phyloP scores from a whole-genome alignment of 306 rosid species.

The Citrullus mucosospermus region DNA sequence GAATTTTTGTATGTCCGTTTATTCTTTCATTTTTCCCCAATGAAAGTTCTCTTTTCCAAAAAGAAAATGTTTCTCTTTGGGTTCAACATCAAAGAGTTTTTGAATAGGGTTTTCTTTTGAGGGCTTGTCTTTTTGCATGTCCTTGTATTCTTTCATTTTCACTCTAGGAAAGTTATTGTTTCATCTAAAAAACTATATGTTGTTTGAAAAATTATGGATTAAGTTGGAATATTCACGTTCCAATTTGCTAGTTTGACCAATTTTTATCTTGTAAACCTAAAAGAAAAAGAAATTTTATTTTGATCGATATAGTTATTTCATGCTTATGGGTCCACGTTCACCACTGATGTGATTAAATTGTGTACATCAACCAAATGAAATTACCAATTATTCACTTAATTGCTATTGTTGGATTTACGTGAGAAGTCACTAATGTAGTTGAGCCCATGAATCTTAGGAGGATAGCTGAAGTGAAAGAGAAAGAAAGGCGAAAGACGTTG shows the following conservation, averaged over 20 bases:
- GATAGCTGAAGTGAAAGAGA: constrained; percentile 78
- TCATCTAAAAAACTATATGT: neutral
- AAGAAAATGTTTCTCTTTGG: too few species aligned
- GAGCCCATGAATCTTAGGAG: constrained; percentile 46
- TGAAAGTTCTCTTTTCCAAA: too few species aligned
- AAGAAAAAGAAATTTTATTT: neutral
- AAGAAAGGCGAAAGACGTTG: constrained; percentile 46
- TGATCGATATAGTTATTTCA: neutral
- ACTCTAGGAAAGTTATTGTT: too few species aligned
- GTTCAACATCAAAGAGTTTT: too few species aligned
- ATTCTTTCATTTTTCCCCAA: too few species aligned
- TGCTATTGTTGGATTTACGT: constrained; percentile 15
- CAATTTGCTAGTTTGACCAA: neutral
- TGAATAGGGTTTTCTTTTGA: too few species aligned
- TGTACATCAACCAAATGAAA: neutral
- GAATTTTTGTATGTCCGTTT: too few species aligned
- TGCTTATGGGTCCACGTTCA: neutral
- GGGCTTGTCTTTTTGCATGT: too few species aligned
- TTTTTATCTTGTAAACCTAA: neutral
- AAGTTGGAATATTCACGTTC: neutral
- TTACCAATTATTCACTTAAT: neutral
- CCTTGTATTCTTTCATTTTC: too few species aligned
- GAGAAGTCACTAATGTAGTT: constrained; percentile 6
- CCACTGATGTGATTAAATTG: neutral
- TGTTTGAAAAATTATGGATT: neutral